Evolutionary conservation across 345 rosid genomes (phyloP).

Genomic region (Triadica sebifera): DNA sequence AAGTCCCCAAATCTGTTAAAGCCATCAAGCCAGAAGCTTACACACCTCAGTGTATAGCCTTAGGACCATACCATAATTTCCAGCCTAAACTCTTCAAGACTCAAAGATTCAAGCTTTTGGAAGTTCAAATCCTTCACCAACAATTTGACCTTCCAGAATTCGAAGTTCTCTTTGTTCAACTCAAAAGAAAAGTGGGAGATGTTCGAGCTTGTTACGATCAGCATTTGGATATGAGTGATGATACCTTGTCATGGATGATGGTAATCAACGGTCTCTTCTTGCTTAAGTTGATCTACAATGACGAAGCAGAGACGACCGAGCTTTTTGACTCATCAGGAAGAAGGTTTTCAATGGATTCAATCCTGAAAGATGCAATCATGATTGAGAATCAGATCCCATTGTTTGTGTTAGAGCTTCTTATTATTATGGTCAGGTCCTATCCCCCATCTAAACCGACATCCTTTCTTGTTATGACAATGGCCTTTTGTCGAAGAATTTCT

Average conservation of each 20-base stretch:
- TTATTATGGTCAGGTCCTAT: neutral
- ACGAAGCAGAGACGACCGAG: neutral
- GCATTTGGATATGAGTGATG: neutral
- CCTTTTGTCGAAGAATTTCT: neutral
- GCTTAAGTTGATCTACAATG: neutral
- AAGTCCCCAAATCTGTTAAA: neutral
- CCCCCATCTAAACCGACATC: neutral
- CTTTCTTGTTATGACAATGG: neutral
- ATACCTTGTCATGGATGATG: conserved; percentile 1
- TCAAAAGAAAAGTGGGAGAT: neutral
- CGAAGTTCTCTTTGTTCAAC: neutral
- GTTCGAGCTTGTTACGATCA: neutral
- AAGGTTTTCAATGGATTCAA: neutral
- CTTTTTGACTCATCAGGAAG: neutral
- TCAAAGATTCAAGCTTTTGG: neutral
- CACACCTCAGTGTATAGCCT: neutral
- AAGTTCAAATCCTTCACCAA: neutral
- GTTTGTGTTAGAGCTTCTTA: neutral
- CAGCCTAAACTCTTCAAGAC: neutral
- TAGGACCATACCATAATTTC: conserved; percentile 7
- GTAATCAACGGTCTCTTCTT: conserved; percentile 6
- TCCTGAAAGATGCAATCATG: neutral
- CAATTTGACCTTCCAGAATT: neutral
- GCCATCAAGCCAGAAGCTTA: neutral
- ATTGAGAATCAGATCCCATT: conserved; percentile 12